Percentiles rank a stretch among this genome's conserved stretches.
phyloP scores from a whole-genome alignment of 352 stramenopile genomes.

The Halophytophthora polymorphica region DNA sequence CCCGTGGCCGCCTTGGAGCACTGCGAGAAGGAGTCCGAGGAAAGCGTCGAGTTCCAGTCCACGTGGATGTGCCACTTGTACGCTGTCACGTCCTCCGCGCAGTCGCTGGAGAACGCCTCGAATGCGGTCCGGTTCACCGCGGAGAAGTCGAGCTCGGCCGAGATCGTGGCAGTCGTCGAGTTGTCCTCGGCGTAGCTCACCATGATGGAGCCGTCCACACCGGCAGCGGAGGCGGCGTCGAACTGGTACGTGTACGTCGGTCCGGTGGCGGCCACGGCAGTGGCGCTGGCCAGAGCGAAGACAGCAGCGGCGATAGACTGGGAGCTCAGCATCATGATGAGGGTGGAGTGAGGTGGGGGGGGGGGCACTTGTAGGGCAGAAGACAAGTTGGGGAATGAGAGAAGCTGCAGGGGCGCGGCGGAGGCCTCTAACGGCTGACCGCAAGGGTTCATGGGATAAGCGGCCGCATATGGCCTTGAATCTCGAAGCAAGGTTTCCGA shows the following conservation, averaged over 20 bases:
- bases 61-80: constrained; percentile 66
- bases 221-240: constrained; percentile 24
- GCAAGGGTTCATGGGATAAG: too few species aligned
- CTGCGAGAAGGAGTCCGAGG: constrained; percentile 35
- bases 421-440: too few species aligned
- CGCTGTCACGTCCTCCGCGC: constrained; percentile 29
- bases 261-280: constrained; percentile 12
- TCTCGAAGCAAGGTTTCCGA: too few species aligned
- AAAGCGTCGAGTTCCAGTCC: constrained; percentile 32
- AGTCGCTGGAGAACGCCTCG: constrained; percentile 31
- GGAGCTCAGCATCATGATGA: constrained; percentile 10
- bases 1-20: constrained; percentile 40
- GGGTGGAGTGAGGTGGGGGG: background rate
- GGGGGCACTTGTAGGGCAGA: constrained; percentile 2
- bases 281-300: constrained; percentile 9
- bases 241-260: constrained; percentile 42
- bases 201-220: constrained; percentile 32
- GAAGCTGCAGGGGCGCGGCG: too few species aligned
- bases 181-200: constrained; percentile 33
- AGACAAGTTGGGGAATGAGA: constrained; percentile 6
- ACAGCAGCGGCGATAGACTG: constrained; percentile 1
- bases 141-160: constrained; percentile 40
- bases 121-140: constrained; percentile 22
- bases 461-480: too few species aligned
- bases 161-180: constrained; percentile 30